Evolutionary conservation across 352 stramenopile genomes (phyloP).

Genomic region (Phytophthora citricola): DNA sequence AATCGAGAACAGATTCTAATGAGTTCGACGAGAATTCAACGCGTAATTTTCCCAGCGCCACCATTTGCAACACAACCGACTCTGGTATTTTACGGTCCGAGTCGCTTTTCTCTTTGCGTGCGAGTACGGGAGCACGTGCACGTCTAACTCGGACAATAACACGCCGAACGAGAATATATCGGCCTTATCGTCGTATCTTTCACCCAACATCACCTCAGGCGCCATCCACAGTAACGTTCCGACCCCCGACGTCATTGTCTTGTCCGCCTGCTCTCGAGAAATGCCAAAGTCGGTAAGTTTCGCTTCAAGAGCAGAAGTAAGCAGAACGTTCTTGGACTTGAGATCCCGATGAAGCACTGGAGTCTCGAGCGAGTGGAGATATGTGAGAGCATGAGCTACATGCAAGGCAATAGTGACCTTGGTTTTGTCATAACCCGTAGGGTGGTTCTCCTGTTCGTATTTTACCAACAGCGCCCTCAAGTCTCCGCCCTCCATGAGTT

Average conservation of each 20-base stretch:
- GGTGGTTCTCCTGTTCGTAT: conserved; percentile 15
- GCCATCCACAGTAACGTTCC: conserved; percentile 38
- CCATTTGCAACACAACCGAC: conserved; percentile 24
- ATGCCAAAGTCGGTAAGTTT: conserved; percentile 56
- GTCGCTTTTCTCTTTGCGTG: conserved; percentile 17
- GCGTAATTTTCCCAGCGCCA: conserved; percentile 27
- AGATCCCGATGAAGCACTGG: conserved; percentile 20
- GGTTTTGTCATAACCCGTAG: conserved; percentile 32
- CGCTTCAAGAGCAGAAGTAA: conserved; percentile 28
- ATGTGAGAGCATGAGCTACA: conserved; percentile 39
- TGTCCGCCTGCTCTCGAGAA: conserved; percentile 23
- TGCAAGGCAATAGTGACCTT: conserved; percentile 53
- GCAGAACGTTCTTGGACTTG: conserved; percentile 32
- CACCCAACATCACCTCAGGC: conserved; percentile 32
- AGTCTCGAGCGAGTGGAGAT: conserved; percentile 14
- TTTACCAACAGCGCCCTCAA: conserved; percentile 35
- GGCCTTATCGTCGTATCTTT: conserved; percentile 25
- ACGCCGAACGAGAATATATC: conserved; percentile 21
- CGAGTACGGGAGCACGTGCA: conserved; percentile 33
- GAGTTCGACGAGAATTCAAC: conserved; percentile 35
- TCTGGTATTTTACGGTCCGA: conserved; percentile 6
- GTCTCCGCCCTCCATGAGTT: conserved; percentile 53
- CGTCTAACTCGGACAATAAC: conserved; percentile 33
- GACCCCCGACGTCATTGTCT: conserved; percentile 42
- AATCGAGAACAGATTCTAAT: conserved; percentile 14